Evolutionary conservation across 257 asterid species (phyloP), one percentile per base, ranked within the genome.

Genomic region (Primulina huaijiensis): DNA sequence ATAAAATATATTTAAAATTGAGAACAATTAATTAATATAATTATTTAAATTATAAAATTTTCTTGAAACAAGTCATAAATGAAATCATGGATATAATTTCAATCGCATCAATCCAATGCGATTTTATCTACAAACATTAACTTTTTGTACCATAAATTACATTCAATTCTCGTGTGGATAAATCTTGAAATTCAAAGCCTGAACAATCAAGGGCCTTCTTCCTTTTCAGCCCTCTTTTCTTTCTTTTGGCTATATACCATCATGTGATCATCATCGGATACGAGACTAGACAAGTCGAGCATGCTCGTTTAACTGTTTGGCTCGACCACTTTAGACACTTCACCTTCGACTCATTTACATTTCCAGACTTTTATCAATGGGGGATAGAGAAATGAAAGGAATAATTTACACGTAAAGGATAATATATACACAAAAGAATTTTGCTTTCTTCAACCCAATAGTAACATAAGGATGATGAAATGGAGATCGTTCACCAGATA

Each of bases 361-460:
- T 43, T 50, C 57, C 21, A 50, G 56, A 46, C 57, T 14, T n/a
- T 20, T 31, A 70, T 64, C 72, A 58, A 75, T 29, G 17, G 10
- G 50, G 81, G 43, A 60, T 62, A 72, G 72, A 59, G 75, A 75
- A 75, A 37, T n/a, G 67, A 50, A 62, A 57, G 20, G 57, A 43
- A 50, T 17, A 50, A 4, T 50, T 57, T 74, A 72, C 79, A 74
- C 11, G 43, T 5, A 20, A 76, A 53, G 37, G 52, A 29, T 14
- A 16, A 63, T 50, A 50, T 50, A 58, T 67, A 25, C 62, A 78
- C 70, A 72, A 2, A 20, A 50, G 66, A 53, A 65, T 71, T 2
- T 37, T 20, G n/a, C 30, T 25, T 17, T 37, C 56, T 10, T 17
- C 55, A 4, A 43, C 29, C 10, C 17, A 2, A 1, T 27, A 8